Evolutionary conservation across 306 rosid species (phyloP), one percentile per base, ranked within the genome.

Genomic region (Psophocarpus tetragonolobus): DNA sequence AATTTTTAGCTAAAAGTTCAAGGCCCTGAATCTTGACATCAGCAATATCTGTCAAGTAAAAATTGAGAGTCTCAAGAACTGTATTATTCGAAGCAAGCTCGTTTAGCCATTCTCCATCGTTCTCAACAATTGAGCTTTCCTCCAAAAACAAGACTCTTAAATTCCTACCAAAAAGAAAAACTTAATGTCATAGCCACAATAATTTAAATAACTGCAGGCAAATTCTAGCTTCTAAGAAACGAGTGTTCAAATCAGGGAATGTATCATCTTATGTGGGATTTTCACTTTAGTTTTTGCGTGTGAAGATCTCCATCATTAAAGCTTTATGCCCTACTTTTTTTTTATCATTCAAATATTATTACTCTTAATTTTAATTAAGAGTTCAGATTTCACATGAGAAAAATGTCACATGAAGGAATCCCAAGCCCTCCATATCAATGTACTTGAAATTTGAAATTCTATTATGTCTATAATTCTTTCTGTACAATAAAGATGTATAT

Each of bases 11-110:
- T 78, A 92, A 77, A 27, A 84, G 97, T 74, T 89, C 97, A 12
- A 95, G 97, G 84, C 92, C 97, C 77, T 91, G 80, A 83, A 29
- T 72, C 45, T 17, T 76, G 76, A 95, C 83, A 26, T 33, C 47
- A 56, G 15, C 44, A 78, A 94, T 84, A 17, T 95, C 93, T 0
- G 98, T 95, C 97, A 95, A 84, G 77, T 95, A 95, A 76, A 95
- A 92, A 48, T 92, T 95, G 26, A 95, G 73, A 11, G 87, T 81
- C 79, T 92, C 98, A 35, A 95, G 93, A 61, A 87, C 98, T 6
- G 95, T 85, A 77, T 95, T 95, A 88, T 91, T 90, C 15, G 29
- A 24, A 41, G 98, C 97, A 80, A 95, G 97, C 84, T 87, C 91
- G 33, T 91, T 97, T 14, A 95, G 83, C 98, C 98, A 95, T n/a